Evolutionary conservation across 164 flowering plant species (phyloP).

Genomic region (Vitis rupestris): DNA sequence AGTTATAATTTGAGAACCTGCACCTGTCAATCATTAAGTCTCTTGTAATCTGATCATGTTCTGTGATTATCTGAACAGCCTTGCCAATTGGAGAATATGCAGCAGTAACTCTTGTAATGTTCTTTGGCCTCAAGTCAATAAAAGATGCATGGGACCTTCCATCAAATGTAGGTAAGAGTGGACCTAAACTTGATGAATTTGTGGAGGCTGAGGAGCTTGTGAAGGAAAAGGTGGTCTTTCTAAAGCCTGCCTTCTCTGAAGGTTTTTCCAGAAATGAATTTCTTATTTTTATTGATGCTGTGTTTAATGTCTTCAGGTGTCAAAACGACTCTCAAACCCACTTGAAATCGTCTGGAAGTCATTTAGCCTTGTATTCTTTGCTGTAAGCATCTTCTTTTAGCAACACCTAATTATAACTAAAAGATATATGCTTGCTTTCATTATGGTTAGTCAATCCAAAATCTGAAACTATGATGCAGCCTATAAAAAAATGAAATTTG

Average conservation of each 20-base stretch:
- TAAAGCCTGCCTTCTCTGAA: background rate
- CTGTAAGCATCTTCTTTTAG: too few relatives aligned
- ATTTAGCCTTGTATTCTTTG: too few relatives aligned
- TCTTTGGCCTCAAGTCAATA: conserved; percentile 87
- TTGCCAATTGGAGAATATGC: conserved; percentile 98
- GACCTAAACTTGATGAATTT: conserved; percentile 74
- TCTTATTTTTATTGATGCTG: too few relatives aligned
- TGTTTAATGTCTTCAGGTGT: too few relatives aligned
- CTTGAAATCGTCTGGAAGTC: too few relatives aligned
- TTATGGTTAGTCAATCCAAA: too few relatives aligned
- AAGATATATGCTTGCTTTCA: too few relatives aligned
- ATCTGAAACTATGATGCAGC: too few relatives aligned
- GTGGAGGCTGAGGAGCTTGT: conserved; percentile 98
- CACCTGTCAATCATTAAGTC: too few relatives aligned
- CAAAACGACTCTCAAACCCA: background rate
- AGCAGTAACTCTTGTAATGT: conserved; percentile 83
- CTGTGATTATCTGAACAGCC: conserved; percentile 43
- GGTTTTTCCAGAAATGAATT: too few relatives aligned
- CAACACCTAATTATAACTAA: too few relatives aligned
- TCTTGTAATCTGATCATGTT: background rate
- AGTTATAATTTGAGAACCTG: background rate
- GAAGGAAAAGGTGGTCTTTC: conserved; percentile 71
- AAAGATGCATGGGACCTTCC: conserved; percentile 99
- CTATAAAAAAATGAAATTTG: too few relatives aligned
- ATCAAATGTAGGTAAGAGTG: conserved; percentile 38